Percentiles rank a stretch among this genome's conserved stretches.
Evolutionary conservation across 129 eudicot genomes (phyloP).

Genomic region (Solidago caesia): DNA sequence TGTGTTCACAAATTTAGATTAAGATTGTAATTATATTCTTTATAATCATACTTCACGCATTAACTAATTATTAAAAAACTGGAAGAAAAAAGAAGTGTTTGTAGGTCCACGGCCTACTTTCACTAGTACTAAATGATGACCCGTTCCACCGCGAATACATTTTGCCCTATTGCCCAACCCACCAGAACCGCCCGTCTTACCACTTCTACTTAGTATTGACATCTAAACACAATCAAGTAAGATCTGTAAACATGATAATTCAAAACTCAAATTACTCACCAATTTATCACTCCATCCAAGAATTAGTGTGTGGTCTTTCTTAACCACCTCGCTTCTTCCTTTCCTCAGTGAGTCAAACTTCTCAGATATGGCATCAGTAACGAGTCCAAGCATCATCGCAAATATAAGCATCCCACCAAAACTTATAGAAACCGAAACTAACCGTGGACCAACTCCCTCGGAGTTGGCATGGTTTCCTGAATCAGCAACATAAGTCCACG

Average conservation of each 20-base stretch:
- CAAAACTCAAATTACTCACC: conserved; percentile 38
- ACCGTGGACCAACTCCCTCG: conserved; percentile 71
- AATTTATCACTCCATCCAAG: conserved; percentile 93
- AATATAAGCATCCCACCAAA: conserved; percentile 96
- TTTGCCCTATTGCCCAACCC: not conserved
- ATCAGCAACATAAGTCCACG: conserved; percentile 82
- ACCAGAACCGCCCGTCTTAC: not conserved
- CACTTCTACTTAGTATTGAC: not conserved
- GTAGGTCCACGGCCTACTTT: not conserved
- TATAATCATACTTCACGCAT: not conserved
- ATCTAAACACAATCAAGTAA: not conserved
- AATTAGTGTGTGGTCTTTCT: conserved; percentile 74
- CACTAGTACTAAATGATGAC: not conserved
- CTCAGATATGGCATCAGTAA: conserved; percentile 90
- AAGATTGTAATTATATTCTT: no score
- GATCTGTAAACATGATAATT: conserved; percentile 3
- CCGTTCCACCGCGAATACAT: not conserved
- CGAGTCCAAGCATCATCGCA: conserved; percentile 98
- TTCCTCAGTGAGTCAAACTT: conserved; percentile 88
- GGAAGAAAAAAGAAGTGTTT: not conserved
- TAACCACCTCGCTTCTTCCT: conserved; percentile 89
- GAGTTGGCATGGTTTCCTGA: conserved; percentile 80
- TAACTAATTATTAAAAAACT: not conserved
- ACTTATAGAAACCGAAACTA: conserved; percentile 73
- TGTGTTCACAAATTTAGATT: not conserved